phyloP scores from a whole-genome alignment of 163 green algal species.

The Coccomyxa subellipsoidea region DNA sequence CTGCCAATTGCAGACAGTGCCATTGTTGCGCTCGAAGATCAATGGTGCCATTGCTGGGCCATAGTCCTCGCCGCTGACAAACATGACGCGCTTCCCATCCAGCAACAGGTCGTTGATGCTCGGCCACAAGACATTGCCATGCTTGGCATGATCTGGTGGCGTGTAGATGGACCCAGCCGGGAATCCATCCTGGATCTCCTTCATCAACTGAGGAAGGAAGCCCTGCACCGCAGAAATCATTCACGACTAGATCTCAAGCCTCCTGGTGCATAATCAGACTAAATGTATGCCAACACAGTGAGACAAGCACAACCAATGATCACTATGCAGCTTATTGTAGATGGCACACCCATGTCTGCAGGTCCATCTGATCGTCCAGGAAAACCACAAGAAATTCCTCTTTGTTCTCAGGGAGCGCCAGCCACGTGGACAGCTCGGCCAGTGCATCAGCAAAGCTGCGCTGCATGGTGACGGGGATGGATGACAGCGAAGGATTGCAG shows the following conservation, averaged over 20 bases:
- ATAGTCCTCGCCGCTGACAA: constrained; percentile 62
- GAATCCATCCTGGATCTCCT: constrained; percentile 39
- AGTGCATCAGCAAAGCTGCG: constrained; percentile 42
- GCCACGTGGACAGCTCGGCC: constrained; percentile 55
- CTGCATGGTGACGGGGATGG: constrained; percentile 60
- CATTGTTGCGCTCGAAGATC: not conserved
- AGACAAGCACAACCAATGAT: no score
- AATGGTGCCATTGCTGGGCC: constrained; percentile 20
- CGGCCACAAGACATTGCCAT: constrained; percentile 5
- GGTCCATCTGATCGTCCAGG: constrained; percentile 59
- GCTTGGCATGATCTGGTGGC: constrained; percentile 24
- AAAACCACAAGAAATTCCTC: constrained; percentile 58
- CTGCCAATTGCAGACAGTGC: constrained; percentile 2
- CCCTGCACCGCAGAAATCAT: constrained; percentile 32
- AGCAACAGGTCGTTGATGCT: constrained; percentile 31
- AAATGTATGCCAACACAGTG: no score
- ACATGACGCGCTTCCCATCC: constrained; percentile 52
- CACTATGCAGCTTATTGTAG: no score
- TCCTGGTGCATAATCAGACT: no score
- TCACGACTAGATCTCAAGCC: no score
- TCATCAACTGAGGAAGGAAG: constrained; percentile 30
- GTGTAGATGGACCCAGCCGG: constrained; percentile 36
- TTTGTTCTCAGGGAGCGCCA: constrained; percentile 35
- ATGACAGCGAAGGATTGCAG: constrained; percentile 63
- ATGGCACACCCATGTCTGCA: constrained; percentile 44